A percentile compares a stretch with the other conserved stretches of the same genome.
These are phyloP conservation scores for Cornus kousa DNA, from an alignment of 148 eudicot species.

Conservation along the genomic window DNA sequence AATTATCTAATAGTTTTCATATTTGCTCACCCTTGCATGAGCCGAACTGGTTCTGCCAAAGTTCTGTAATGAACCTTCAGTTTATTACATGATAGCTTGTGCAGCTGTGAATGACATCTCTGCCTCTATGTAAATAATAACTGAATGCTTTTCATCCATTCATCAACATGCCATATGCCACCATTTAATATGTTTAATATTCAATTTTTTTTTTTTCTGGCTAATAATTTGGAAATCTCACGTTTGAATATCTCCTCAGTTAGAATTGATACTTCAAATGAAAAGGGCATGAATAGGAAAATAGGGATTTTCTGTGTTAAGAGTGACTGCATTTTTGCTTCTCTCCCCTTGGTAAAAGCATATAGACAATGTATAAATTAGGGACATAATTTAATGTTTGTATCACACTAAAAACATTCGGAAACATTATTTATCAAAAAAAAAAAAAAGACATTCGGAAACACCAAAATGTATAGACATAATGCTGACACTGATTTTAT, in stretches of 20 bases:
- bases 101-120: not conserved
- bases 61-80: not conserved
- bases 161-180: not conserved
- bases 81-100: not conserved
- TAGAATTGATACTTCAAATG: not conserved
- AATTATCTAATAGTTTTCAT: too few relatives aligned
- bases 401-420: not conserved
- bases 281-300: not conserved
- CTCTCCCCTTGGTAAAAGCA: not conserved
- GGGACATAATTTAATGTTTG: not conserved
- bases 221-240: not conserved
- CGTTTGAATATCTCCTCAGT: not conserved
- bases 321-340: not conserved
- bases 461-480: not conserved
- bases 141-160: not conserved
- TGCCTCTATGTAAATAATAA: too few relatives aligned
- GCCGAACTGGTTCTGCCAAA: not conserved
- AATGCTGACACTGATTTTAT: conserved; percentile 14
- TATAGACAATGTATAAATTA: not conserved
- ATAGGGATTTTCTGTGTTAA: too few relatives aligned
- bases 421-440: too few relatives aligned
- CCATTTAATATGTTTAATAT: not conserved
- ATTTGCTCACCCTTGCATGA: not conserved
- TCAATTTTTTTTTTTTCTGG: not conserved
- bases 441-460: not conserved